phyloP scores from a whole-genome alignment of 2,329 filamentous ascomycete genomes.

The Botrytis squamosa region DNA sequence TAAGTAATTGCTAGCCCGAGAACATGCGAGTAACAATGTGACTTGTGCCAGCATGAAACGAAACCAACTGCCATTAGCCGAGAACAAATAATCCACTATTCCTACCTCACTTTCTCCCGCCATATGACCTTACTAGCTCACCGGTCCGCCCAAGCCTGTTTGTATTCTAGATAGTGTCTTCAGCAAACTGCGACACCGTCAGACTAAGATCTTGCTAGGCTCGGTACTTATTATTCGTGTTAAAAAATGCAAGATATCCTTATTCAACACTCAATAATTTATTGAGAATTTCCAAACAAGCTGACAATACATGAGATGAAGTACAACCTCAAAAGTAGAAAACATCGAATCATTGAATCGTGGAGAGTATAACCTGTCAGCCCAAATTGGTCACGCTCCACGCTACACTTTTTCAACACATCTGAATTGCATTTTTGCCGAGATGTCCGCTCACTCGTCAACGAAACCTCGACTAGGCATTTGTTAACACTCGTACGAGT shows the following conservation, averaged over 20 bases:
- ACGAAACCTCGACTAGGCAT: no score
- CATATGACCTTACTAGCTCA: neutral
- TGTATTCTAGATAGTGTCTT: neutral
- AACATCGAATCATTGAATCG: neutral
- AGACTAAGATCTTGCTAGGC: neutral
- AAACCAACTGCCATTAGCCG: neutral
- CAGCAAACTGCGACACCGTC: neutral
- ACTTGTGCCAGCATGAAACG: neutral
- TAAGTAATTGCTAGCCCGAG: neutral
- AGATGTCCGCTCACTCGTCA: no score
- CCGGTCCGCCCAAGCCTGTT: neutral
- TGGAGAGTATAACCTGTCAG: neutral
- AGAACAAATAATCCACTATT: neutral
- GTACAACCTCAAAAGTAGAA: neutral
- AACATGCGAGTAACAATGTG: neutral
- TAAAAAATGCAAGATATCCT: neutral
- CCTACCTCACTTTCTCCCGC: rapidly evolving
- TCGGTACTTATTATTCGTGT: neutral
- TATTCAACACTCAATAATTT: neutral
- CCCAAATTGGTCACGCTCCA: neutral
- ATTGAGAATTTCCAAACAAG: neutral
- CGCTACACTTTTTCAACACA: neutral
- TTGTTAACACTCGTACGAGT: no score
- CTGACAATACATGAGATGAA: neutral
- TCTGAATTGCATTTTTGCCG: no score